phyloP scores from a whole-genome alignment of 345 rosid species.

The Pistacia vera region DNA sequence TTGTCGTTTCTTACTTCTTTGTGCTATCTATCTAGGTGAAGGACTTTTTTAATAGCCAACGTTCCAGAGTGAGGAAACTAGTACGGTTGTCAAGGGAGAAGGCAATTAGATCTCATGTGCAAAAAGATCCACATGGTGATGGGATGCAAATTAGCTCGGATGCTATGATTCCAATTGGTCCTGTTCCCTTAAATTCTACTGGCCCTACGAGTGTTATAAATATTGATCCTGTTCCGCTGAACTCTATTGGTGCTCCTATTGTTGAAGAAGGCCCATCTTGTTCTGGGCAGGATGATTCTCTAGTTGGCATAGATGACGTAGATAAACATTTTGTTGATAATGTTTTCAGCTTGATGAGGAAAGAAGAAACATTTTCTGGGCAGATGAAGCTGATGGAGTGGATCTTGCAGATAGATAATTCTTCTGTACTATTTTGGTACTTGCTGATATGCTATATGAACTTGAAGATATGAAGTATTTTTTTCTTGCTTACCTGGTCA shows the following conservation, averaged over 20 bases:
- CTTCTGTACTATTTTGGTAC: conserved; percentile 79
- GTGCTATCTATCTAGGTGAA: conserved; percentile 57
- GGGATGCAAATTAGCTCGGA: conserved; percentile 38
- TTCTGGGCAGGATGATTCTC: conserved; percentile 50
- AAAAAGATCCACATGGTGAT: conserved; percentile 26
- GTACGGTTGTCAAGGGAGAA: conserved; percentile 83
- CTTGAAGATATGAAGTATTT: not conserved
- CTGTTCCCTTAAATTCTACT: conserved; percentile 48
- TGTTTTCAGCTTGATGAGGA: conserved; percentile 62
- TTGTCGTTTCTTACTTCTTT: conserved; percentile 6
- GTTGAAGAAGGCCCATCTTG: conserved; percentile 58
- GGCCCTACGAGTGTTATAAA: conserved; percentile 36
- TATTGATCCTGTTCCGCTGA: conserved; percentile 52
- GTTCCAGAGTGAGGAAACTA: conserved; percentile 81
- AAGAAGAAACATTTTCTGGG: conserved; percentile 92
- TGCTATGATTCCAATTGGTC: conserved; percentile 39
- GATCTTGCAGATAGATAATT: conserved; percentile 85
- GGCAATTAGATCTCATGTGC: conserved; percentile 40
- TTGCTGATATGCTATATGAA: conserved; percentile 12
- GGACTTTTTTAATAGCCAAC: conserved; percentile 85
- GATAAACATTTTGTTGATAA: conserved; percentile 77
- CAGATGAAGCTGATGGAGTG: conserved; percentile 89
- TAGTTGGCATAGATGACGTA: conserved; percentile 57
- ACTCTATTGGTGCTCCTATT: conserved; percentile 38
- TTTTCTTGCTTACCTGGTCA: conserved; percentile 7